Evolutionary conservation across 306 rosid genomes (phyloP).

Genomic region (Inga oerstediana): DNA sequence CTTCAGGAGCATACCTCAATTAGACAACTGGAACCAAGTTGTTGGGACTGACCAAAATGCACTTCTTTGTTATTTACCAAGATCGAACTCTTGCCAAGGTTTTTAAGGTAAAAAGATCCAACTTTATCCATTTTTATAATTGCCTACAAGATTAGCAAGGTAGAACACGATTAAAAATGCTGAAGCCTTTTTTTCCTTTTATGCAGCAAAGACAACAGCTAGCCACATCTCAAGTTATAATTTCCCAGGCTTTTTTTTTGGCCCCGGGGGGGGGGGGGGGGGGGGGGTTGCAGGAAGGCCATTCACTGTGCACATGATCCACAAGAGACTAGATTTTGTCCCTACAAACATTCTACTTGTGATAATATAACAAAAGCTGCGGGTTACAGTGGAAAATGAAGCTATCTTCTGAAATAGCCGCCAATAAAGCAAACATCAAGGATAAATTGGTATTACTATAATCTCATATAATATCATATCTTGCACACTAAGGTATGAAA

Average conservation of each 20-base stretch:
- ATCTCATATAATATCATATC: not conserved
- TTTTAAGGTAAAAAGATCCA: slow-evolving; percentile 76
- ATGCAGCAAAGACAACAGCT: slow-evolving; percentile 22
- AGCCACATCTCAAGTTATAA: slow-evolving; percentile 1
- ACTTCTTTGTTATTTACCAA: slow-evolving; percentile 77
- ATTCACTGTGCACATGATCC: slow-evolving; percentile 7
- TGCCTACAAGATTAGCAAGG: slow-evolving; percentile 57
- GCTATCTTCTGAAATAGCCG: not conserved
- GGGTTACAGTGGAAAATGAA: not conserved
- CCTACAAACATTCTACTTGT: not conserved
- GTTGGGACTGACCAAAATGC: slow-evolving; percentile 62
- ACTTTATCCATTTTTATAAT: slow-evolving; percentile 72
- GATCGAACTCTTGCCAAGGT: slow-evolving; percentile 75
- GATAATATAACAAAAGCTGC: not conserved
- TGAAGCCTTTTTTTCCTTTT: slow-evolving; percentile 17
- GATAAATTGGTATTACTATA: not conserved
- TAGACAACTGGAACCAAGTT: slow-evolving; percentile 68
- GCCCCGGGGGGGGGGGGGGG: not conserved
- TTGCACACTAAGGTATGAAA: not conserved
- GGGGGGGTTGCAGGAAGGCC: not conserved
- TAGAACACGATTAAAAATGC: slow-evolving; percentile 7
- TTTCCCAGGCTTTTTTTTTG: not conserved
- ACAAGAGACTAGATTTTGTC: not conserved
- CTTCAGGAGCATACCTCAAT: slow-evolving; percentile 71
- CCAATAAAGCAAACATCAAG: not conserved